Percentiles rank a stretch among this genome's conserved stretches.
phyloP scores from a whole-genome alignment of 257 asterid species.

The Galeopsis tetrahit region DNA sequence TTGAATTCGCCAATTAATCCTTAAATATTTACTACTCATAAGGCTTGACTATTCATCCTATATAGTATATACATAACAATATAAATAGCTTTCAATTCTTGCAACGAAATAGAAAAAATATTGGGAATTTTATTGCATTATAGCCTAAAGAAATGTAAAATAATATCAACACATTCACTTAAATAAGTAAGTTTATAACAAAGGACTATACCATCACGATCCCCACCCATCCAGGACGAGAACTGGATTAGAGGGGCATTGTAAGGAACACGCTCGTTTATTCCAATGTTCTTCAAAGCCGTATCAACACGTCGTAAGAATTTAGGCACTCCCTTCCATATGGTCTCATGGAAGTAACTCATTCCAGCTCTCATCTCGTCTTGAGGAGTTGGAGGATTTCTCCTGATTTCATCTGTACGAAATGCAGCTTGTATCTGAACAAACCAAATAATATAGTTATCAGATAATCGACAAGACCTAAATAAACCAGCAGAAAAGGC shows the following conservation, averaged over 20 bases:
- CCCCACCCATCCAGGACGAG: conserved; percentile 99
- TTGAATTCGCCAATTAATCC: not conserved
- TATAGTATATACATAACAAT: no score
- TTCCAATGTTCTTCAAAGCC: conserved; percentile 91
- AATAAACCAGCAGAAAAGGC: not conserved
- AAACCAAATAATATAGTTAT: conserved; percentile 16
- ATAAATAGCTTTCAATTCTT: no score
- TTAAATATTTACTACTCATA: not conserved
- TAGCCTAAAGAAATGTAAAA: no score
- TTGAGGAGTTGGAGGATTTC: conserved; percentile 96
- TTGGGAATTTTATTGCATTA: no score
- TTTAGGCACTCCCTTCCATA: conserved; percentile 96
- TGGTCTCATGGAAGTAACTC: conserved; percentile 97
- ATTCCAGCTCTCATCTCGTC: conserved; percentile 99
- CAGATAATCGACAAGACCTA: not conserved
- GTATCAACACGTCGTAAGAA: conserved; percentile 92
- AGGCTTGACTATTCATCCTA: conserved; percentile 6
- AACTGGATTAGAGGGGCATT: conserved; percentile 93
- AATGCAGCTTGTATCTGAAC: conserved; percentile 95
- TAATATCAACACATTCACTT: not conserved
- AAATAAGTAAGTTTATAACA: not conserved
- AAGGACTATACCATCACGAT: conserved; percentile 78
- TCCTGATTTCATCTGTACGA: conserved; percentile 94
- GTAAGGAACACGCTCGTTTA: conserved; percentile 91
- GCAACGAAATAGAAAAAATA: no score